phyloP scores from a whole-genome alignment of 2,329 filamentous ascomycete species.

The Clarireedia sp. region DNA sequence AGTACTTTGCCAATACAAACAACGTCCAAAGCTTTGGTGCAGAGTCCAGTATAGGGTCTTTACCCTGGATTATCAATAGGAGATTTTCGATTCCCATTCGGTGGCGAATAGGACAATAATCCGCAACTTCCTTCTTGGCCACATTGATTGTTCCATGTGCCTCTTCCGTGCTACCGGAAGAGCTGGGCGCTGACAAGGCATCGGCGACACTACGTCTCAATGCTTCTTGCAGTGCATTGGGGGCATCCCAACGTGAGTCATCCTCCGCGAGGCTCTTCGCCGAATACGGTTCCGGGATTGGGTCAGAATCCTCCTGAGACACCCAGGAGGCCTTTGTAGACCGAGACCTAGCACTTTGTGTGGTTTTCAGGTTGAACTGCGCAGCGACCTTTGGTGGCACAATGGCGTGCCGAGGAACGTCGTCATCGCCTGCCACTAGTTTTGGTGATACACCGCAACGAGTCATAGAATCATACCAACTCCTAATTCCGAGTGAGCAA shows the following conservation, averaged over 20 bases:
- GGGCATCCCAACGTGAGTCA: too few relatives aligned
- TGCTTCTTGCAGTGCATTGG: too few relatives aligned
- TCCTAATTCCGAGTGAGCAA: constrained; percentile 45
- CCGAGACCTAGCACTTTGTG: neutral
- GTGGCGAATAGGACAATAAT: constrained; percentile 59
- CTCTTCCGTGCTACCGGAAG: too few relatives aligned
- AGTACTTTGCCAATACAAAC: constrained; percentile 51
- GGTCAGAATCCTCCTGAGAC: too few relatives aligned
- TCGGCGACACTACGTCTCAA: too few relatives aligned
- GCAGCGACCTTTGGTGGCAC: neutral
- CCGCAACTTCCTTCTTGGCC: constrained; percentile 30
- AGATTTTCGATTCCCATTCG: constrained; percentile 55
- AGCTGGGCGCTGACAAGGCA: too few relatives aligned
- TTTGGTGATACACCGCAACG: constrained; percentile 33
- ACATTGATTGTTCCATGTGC: neutral
- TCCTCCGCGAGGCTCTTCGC: too few relatives aligned
- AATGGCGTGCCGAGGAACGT: constrained; percentile 18
- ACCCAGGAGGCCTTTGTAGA: neutral
- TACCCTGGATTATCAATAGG: constrained; percentile 48
- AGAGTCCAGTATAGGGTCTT: constrained; percentile 50
- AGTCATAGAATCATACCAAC: constrained; percentile 41
- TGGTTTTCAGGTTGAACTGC: neutral
- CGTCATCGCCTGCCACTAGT: constrained; percentile 42
- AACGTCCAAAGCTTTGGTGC: constrained; percentile 60
- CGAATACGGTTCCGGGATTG: too few relatives aligned